Conservation (phyloP, 2,329 filamentous ascomycete species). For the Phyllosticta citriasiana region DNA sequence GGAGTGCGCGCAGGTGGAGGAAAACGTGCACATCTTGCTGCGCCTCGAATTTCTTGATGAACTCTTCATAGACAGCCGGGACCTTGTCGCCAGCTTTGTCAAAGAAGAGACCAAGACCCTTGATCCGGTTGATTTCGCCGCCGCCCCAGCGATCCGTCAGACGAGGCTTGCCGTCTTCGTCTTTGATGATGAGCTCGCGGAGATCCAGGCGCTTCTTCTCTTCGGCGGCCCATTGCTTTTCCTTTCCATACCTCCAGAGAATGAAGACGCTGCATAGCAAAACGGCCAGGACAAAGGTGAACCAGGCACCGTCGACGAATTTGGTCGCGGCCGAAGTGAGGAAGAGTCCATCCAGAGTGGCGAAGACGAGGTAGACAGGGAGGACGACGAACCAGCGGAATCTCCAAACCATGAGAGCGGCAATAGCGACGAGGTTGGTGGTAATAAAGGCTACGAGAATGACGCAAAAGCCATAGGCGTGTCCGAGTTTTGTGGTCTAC, state of each 20-base stretch:
- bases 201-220: conserved; percentile 45
- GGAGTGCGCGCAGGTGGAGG: conserved; percentile 59
- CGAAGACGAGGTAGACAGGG: conserved; percentile 53
- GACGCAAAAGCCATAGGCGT: conserved; percentile 52
- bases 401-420: conserved; percentile 63
- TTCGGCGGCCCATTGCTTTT: conserved; percentile 65
- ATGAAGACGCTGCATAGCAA: conserved; percentile 57
- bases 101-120: conserved; percentile 62
- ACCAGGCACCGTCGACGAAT: conserved; percentile 68
- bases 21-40: conserved; percentile 61
- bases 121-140: conserved; percentile 29
- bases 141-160: conserved; percentile 31
- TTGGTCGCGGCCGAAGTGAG: conserved; percentile 61
- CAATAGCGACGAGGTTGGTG: conserved; percentile 62
- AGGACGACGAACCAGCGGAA: conserved; percentile 51
- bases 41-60: conserved; percentile 59
- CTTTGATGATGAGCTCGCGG: conserved; percentile 37
- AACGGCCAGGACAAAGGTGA: conserved; percentile 56
- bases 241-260: conserved; percentile 71
- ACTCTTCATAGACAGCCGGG: conserved; percentile 61
- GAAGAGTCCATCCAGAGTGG: conserved; percentile 58
- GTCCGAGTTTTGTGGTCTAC: conserved; percentile 14
- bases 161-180: conserved; percentile 24
- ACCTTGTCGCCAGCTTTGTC: conserved; percentile 61
- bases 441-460: conserved; percentile 72